These are phyloP conservation scores for Claviceps sp. DNA, from an alignment of 2,329 filamentous ascomycete species.

Conservation along the genomic window DNA sequence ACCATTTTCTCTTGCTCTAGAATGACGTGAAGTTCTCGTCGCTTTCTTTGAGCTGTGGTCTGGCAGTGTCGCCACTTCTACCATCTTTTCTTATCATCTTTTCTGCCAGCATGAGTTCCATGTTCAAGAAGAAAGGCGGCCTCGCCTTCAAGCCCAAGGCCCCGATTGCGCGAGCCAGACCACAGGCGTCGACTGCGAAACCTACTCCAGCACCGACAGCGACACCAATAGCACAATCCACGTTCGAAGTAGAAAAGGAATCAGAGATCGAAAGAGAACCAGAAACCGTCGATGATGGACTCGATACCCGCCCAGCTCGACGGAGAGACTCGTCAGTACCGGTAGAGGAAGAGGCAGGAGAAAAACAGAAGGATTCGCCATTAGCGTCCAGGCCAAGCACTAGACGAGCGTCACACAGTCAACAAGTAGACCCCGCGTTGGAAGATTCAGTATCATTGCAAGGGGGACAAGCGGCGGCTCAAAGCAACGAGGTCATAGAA, in stretches of 20 bases:
- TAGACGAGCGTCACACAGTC: slow-evolving; percentile 3
- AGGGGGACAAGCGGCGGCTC: background rate
- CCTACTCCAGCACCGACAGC: slow-evolving; percentile 1
- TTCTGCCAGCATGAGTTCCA: slow-evolving; percentile 42
- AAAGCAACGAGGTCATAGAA: background rate
- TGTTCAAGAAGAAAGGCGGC: slow-evolving; percentile 53
- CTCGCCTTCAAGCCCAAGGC: slow-evolving; percentile 59
- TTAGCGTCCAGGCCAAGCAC: background rate
- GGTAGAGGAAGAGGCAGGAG: background rate
- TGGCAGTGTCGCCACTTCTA: background rate
- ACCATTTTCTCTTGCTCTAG: background rate
- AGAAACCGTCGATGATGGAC: background rate
- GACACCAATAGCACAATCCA: slow-evolving; percentile 2
- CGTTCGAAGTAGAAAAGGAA: slow-evolving; percentile 1
- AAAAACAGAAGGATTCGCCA: slow-evolving; percentile 1
- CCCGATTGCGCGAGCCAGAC: slow-evolving; percentile 32
- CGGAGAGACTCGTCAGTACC: background rate
- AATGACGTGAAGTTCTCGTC: background rate
- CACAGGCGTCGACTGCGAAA: slow-evolving; percentile 4
- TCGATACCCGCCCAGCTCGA: background rate
- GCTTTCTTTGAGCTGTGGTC: background rate
- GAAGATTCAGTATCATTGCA: background rate
- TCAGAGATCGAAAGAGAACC: background rate
- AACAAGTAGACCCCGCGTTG: background rate
- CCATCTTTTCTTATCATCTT: background rate